These are phyloP conservation scores for Brassica carinata DNA, from an alignment of 345 rosid genomes.

Conservation along the genomic window DNA sequence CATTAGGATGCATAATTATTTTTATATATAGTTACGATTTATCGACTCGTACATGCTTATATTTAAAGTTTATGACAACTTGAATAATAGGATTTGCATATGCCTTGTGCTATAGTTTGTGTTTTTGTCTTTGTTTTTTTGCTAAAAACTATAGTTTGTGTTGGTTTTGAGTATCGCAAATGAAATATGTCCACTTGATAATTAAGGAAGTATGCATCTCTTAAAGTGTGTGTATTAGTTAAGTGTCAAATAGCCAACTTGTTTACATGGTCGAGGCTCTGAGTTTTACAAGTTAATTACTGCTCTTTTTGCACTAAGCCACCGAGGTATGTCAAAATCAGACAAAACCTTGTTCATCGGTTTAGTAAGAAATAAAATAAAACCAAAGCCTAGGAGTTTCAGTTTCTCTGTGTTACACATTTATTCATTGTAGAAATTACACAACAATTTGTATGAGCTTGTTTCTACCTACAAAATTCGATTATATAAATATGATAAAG, in stretches of 20 bases:
- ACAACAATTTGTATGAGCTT: not conserved
- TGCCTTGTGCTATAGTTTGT: constrained; percentile 14
- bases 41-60: not conserved
- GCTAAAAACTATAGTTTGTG: not conserved
- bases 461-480: not conserved
- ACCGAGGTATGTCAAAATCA: not conserved
- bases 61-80: not conserved
- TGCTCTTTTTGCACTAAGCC: constrained; percentile 15
- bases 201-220: constrained; percentile 18
- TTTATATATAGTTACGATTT: not conserved
- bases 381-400: not conserved
- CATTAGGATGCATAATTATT: not conserved
- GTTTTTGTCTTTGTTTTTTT: not conserved
- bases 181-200: constrained; percentile 28
- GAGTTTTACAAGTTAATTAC: not conserved
- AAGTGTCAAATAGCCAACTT: constrained; percentile 32
- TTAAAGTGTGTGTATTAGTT: constrained; percentile 8
- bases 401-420: constrained; percentile 1
- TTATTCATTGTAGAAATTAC: not conserved
- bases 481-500: not conserved
- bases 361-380: not conserved
- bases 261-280: not conserved
- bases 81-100: constrained; percentile 22
- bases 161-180: constrained; percentile 15
- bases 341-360: constrained; percentile 18